Evolutionary conservation across 129 eudicot species (phyloP).

Genomic region (Centrapalus pauciflorus): DNA sequence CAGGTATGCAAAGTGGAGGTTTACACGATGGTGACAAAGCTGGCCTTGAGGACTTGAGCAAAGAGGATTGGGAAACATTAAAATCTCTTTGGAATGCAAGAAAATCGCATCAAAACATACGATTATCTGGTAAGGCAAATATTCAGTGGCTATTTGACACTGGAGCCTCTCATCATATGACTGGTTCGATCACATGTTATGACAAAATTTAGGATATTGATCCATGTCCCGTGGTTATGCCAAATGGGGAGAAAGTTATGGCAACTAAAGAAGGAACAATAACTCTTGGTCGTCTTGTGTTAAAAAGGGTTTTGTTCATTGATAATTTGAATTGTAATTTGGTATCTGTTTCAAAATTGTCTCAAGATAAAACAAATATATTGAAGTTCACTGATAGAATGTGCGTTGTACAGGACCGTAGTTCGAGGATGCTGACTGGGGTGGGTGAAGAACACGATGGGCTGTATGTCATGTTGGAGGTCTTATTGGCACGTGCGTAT

Average conservation of each 20-base stretch:
- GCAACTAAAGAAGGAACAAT: not conserved
- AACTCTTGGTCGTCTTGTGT: not conserved
- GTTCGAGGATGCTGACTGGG: constrained; percentile 9
- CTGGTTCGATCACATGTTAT: not conserved
- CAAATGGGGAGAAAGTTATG: not conserved
- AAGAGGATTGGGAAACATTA: too few species aligned
- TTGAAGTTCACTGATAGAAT: not conserved
- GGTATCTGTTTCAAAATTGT: not conserved
- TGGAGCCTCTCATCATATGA: not conserved
- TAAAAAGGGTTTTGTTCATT: not conserved
- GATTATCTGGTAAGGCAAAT: not conserved
- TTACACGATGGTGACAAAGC: too few species aligned
- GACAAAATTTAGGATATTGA: not conserved
- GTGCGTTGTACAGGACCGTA: constrained; percentile 10
- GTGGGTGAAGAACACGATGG: constrained; percentile 6
- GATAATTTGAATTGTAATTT: not conserved
- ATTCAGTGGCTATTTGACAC: not conserved
- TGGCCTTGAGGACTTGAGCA: too few species aligned
- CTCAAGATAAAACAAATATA: not conserved
- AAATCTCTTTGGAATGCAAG: too few species aligned
- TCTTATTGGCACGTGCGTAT: not conserved
- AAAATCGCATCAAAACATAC: not conserved
- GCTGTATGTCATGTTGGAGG: not conserved
- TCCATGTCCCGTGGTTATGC: not conserved
- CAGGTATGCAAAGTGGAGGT: too few species aligned